Percentiles rank a stretch among this genome's conserved stretches.
phyloP scores from a whole-genome alignment of 2,329 filamentous ascomycete genomes.

The Colletotrichum phormii region DNA sequence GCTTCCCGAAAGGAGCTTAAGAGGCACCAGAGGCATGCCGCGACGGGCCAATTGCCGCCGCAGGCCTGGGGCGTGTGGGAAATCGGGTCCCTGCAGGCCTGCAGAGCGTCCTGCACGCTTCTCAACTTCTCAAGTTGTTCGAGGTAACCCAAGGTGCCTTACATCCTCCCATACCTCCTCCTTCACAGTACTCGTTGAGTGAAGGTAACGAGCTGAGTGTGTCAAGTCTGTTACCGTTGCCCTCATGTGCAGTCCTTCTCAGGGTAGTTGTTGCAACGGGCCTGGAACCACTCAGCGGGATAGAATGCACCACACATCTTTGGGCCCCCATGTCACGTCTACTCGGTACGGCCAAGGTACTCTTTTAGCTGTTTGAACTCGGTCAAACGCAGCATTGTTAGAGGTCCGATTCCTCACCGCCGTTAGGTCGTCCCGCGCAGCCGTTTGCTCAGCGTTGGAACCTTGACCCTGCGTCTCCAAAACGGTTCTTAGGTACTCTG shows the following conservation, averaged over 20 bases:
- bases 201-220: not conserved
- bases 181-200: not conserved
- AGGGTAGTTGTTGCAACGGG: not conserved
- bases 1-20: slow-evolving; percentile 34
- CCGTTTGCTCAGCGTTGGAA: not conserved
- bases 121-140: not conserved
- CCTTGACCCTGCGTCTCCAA: not conserved
- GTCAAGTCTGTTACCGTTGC: not conserved
- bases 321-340: slow-evolving; percentile 1
- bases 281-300: slow-evolving; percentile 18
- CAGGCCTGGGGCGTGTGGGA: slow-evolving; percentile 31
- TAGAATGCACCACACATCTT: not conserved
- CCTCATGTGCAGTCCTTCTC: slow-evolving; percentile 12
- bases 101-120: not conserved
- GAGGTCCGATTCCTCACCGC: slow-evolving; percentile 6
- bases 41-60: slow-evolving; percentile 35
- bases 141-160: not conserved
- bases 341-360: not conserved
- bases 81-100: slow-evolving; percentile 7
- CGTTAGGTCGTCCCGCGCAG: not conserved
- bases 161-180: not conserved
- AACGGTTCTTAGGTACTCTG: not conserved
- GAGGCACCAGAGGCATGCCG: slow-evolving; percentile 3
- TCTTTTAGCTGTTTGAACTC: not conserved
- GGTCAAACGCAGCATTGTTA: not conserved